Evolutionary conservation across 805 yeast species (phyloP).

Genomic region (Kluyveromyces lactis): DNA sequence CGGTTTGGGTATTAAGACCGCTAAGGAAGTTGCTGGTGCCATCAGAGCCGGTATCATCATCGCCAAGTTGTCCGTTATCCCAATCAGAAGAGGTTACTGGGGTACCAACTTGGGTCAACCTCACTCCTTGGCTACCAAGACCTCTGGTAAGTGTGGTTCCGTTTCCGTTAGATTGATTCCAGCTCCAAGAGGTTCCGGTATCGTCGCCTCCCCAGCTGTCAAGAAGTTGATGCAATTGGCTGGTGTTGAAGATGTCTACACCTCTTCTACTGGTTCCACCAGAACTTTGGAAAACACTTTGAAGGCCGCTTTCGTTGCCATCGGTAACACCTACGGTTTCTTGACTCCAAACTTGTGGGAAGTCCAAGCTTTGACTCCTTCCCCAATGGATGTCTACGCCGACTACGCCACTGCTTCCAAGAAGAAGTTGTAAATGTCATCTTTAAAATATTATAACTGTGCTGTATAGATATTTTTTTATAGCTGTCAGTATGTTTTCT

Average conservation of each 20-base stretch:
- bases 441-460: too few species aligned
- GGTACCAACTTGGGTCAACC: slow-evolving; percentile 99
- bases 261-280: slow-evolving; percentile 97
- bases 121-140: slow-evolving; percentile 96
- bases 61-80: slow-evolving; percentile 97
- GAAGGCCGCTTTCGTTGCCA: slow-evolving; percentile 98
- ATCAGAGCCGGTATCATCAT: slow-evolving; percentile 99
- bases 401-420: slow-evolving; percentile 70
- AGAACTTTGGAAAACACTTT: slow-evolving; percentile 99
- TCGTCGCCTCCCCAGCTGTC: slow-evolving; percentile 99
- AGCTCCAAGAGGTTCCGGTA: slow-evolving; percentile 99
- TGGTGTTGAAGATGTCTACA: slow-evolving; percentile 99
- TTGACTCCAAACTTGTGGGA: slow-evolving; percentile 99
- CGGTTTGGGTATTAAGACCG: slow-evolving; percentile 99
- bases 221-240: slow-evolving; percentile 98
- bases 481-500: too few species aligned
- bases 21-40: slow-evolving; percentile 99
- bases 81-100: slow-evolving; percentile 99
- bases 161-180: slow-evolving; percentile 97
- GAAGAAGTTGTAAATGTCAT: slow-evolving; percentile 56
- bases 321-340: slow-evolving; percentile 99
- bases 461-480: slow-evolving; percentile 1
- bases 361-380: slow-evolving; percentile 71
- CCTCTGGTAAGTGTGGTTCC: slow-evolving; percentile 99
- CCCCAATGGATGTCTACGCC: slow-evolving; percentile 93